Evolutionary conservation across 768 basidiomycete species (phyloP).

Genomic region (Agaricus blazei): DNA sequence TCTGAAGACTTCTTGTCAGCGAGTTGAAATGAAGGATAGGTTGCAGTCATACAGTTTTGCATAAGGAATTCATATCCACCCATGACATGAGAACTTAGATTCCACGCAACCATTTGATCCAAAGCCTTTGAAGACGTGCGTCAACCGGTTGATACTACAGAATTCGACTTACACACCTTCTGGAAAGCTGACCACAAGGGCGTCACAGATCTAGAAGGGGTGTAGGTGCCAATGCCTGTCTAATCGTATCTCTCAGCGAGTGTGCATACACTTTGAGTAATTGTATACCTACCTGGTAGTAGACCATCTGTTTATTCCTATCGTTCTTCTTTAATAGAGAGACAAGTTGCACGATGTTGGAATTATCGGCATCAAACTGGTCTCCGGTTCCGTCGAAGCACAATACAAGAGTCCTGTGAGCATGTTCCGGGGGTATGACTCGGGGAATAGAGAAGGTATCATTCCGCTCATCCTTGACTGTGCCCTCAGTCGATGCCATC

Average conservation of each 20-base stretch:
- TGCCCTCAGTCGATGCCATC: constrained; percentile 14
- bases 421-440: constrained; percentile 36
- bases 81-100: constrained; percentile 45
- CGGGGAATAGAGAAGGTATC: constrained; percentile 16
- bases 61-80: constrained; percentile 57
- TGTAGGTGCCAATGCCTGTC: constrained; percentile 52
- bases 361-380: constrained; percentile 48
- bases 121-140: constrained; percentile 26
- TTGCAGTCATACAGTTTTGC: constrained; percentile 40
- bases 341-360: constrained; percentile 49
- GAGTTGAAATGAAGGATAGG: background rate
- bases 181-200: constrained; percentile 31
- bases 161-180: constrained; percentile 23
- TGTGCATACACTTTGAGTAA: background rate
- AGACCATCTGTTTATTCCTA: constrained; percentile 46
- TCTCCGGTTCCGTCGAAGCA: constrained; percentile 58
- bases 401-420: constrained; percentile 39
- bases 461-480: constrained; percentile 10
- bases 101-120: constrained; percentile 47
- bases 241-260: constrained; percentile 11
- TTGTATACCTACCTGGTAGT: constrained; percentile 40
- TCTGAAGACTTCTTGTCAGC: constrained; percentile 21
- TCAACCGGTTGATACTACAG: background rate
- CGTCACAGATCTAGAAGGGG: constrained; percentile 28
- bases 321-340: constrained; percentile 50